Percentiles rank a stretch among this genome's conserved stretches.
phyloP scores from a whole-genome alignment of 306 rosid species.

The Glycine latifolia region DNA sequence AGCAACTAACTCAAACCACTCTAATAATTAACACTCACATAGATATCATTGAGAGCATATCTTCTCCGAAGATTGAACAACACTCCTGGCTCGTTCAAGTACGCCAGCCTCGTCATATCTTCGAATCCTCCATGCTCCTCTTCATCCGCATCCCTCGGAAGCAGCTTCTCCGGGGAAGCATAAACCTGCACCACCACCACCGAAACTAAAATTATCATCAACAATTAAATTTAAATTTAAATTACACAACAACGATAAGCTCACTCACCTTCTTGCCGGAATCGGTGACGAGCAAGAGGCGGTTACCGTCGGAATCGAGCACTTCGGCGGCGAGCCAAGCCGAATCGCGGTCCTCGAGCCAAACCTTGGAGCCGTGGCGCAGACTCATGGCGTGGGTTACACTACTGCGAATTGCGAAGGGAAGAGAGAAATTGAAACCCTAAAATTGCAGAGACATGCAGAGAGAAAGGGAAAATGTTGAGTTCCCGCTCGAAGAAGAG shows the following conservation, averaged over 20 bases:
- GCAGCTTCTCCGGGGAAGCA: slow-evolving; percentile 64
- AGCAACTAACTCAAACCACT: not conserved
- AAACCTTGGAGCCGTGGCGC: slow-evolving; percentile 87
- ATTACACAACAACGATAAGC: not conserved
- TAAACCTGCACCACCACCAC: slow-evolving; percentile 57
- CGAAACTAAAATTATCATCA: not conserved
- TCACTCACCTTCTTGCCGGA: slow-evolving; percentile 79
- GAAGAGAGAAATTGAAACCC: slow-evolving; percentile 58
- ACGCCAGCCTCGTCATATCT: slow-evolving; percentile 89
- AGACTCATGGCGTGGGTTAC: slow-evolving; percentile 58
- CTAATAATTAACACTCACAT: slow-evolving; percentile 61
- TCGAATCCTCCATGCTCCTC: slow-evolving; percentile 96
- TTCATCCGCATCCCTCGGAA: slow-evolving; percentile 88
- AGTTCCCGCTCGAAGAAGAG: slow-evolving; percentile 86
- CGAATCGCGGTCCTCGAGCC: slow-evolving; percentile 73
- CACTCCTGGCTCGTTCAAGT: slow-evolving; percentile 97
- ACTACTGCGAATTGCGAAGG: not conserved
- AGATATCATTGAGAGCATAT: slow-evolving; percentile 93
- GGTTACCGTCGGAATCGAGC: slow-evolving; percentile 57
- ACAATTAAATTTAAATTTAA: slow-evolving; percentile 5
- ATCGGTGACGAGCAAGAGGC: slow-evolving; percentile 54
- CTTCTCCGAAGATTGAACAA: slow-evolving; percentile 88
- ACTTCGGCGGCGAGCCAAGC: slow-evolving; percentile 90
- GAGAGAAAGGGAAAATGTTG: slow-evolving; percentile 42
- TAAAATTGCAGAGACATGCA: slow-evolving; percentile 40